Evolutionary conservation across 2,329 filamentous ascomycete genomes (phyloP).

Genomic region (Arthrinium puccinioides): DNA sequence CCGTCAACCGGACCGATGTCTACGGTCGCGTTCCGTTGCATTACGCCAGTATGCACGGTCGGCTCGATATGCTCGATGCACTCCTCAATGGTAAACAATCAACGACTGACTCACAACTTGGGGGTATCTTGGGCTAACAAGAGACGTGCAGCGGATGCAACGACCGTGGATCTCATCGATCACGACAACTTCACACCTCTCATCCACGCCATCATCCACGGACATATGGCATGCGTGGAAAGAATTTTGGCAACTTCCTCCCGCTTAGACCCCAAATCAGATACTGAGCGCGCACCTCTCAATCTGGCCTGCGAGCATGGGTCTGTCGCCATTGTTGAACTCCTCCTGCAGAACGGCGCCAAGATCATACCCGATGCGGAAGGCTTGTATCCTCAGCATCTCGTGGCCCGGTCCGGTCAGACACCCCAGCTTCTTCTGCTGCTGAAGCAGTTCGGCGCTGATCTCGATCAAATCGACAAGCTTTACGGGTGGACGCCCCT

Average conservation of each 20-base stretch:
- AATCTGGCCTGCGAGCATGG: conserved; percentile 95
- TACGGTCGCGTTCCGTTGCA: conserved; percentile 91
- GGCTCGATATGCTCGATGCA: conserved; percentile 72
- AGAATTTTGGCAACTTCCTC: conserved; percentile 70
- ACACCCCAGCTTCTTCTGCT: conserved; percentile 72
- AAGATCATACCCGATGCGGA: conserved; percentile 89
- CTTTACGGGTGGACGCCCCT: conserved; percentile 96
- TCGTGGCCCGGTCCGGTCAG: conserved; percentile 84
- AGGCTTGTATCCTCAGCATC: conserved; percentile 92
- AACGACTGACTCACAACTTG: background rate
- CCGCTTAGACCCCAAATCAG: conserved; percentile 77
- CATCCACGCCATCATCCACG: conserved; percentile 90
- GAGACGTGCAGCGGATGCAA: conserved; percentile 47
- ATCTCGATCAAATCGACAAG: conserved; percentile 89
- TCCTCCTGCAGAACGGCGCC: conserved; percentile 75
- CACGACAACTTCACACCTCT: conserved; percentile 96
- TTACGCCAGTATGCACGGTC: conserved; percentile 93
- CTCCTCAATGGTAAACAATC: conserved; percentile 52
- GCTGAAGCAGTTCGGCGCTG: conserved; percentile 76
- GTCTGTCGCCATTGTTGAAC: conserved; percentile 73
- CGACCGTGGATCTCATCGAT: conserved; percentile 81
- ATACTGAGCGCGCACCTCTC: conserved; percentile 86
- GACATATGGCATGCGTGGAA: conserved; percentile 72
- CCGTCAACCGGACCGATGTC: conserved; percentile 76
- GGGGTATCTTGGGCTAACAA: conserved; percentile 7